Evolutionary conservation across 2,329 filamentous ascomycete genomes (phyloP).

Genomic region (Tolypocladium capitatum): DNA sequence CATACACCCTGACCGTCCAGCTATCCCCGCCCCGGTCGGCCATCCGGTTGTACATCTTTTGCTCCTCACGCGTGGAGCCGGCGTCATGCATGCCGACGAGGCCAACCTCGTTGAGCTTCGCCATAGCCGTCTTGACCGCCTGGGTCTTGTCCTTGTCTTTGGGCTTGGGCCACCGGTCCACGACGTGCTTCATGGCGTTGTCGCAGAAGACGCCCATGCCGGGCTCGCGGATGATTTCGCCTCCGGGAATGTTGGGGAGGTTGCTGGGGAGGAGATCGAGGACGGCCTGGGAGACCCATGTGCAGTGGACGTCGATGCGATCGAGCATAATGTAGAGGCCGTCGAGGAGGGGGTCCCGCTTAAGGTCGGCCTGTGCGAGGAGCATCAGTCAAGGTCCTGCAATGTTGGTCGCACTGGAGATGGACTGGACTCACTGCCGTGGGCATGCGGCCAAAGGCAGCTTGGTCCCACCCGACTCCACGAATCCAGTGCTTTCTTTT

Average conservation of each 20-base stretch:
- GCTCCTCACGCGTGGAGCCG: constrained; percentile 41
- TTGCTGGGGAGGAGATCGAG: constrained; percentile 44
- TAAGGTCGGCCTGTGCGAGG: constrained; percentile 35
- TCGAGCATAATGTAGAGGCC: constrained; percentile 55
- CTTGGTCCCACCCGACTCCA: constrained; percentile 61
- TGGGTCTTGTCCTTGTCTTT: constrained; percentile 34
- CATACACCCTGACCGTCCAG: constrained; percentile 51
- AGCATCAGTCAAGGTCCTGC: neutral
- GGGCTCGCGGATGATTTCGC: constrained; percentile 47
- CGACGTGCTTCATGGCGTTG: constrained; percentile 54
- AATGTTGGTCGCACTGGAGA: too few species aligned
- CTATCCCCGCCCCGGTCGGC: constrained; percentile 25
- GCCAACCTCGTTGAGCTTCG: constrained; percentile 47
- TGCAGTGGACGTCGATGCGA: constrained; percentile 56
- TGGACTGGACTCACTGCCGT: constrained; percentile 37
- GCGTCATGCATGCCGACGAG: constrained; percentile 59
- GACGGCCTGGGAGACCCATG: constrained; percentile 54
- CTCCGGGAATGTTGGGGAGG: constrained; percentile 43
- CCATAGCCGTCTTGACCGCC: constrained; percentile 48
- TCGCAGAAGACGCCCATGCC: constrained; percentile 60
- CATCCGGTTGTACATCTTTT: constrained; percentile 41
- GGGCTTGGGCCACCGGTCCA: constrained; percentile 43
- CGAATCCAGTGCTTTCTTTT: constrained; percentile 46
- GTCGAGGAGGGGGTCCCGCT: constrained; percentile 34
- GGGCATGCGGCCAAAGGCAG: constrained; percentile 50